phyloP scores from a whole-genome alignment of 2,329 filamentous ascomycete species.

The Seiridium cupressi region DNA sequence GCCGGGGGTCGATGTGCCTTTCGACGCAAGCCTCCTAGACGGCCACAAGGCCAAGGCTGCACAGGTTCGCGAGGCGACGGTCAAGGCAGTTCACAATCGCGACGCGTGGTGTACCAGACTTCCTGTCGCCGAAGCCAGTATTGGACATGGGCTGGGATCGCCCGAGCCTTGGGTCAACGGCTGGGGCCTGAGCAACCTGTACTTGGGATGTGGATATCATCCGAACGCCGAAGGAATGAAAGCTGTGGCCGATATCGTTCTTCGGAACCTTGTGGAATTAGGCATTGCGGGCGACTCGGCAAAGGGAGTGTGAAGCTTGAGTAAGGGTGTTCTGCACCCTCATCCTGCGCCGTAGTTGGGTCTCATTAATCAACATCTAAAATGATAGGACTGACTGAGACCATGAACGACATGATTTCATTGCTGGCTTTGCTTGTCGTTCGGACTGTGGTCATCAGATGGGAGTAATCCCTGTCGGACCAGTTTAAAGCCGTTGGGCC shows the following conservation, averaged over 20 bases:
- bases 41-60: conserved; percentile 21
- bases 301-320: no score
- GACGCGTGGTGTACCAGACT: conserved; percentile 25
- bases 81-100: conserved; percentile 18
- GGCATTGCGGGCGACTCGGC: not conserved
- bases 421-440: no score
- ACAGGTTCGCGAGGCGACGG: conserved; percentile 22
- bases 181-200: conserved; percentile 18
- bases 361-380: no score
- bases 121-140: conserved; percentile 19
- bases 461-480: no score
- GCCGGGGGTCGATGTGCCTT: conserved; percentile 22
- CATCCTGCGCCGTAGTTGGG: no score
- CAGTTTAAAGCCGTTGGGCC: no score
- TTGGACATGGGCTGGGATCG: conserved; percentile 24
- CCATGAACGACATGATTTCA: no score
- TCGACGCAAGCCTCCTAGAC: conserved; percentile 21
- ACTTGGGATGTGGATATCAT: conserved; percentile 22
- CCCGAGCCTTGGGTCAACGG: conserved; percentile 27
- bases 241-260: conserved; percentile 23
- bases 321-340: no score
- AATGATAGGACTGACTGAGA: no score
- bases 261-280: conserved; percentile 18
- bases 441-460: no score
- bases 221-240: conserved; percentile 27